Evolutionary conservation across 202 grass and related monocot species (phyloP).

Genomic region (Digitaria exilis): DNA sequence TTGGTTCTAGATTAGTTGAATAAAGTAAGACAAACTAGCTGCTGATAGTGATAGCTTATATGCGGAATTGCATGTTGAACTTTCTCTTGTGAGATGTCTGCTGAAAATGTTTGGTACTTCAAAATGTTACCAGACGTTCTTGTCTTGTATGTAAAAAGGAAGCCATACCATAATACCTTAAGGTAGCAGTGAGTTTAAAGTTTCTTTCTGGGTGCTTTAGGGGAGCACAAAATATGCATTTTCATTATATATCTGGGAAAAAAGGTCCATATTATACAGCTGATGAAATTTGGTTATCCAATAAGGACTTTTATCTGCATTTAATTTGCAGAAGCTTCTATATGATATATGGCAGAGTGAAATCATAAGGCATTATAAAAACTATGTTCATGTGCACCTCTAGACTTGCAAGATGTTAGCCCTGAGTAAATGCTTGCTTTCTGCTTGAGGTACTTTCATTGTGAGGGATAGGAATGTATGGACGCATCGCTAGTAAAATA

Average conservation of each 20-base stretch:
- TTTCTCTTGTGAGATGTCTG: not conserved
- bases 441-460: not conserved
- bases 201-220: conserved; percentile 33
- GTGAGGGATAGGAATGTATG: not conserved
- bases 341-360: not conserved
- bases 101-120: conserved; percentile 18
- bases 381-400: conserved; percentile 10
- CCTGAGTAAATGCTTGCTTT: not conserved
- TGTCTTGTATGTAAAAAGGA: conserved; percentile 25
- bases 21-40: conserved; percentile 30
- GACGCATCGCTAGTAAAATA: conserved; percentile 10
- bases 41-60: conserved; percentile 17
- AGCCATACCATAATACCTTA: conserved; percentile 3
- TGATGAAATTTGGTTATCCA: not conserved
- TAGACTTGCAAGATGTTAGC: conserved; percentile 11
- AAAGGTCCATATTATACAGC: conserved; percentile 1
- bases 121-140: not conserved
- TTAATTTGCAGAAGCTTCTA: conserved; percentile 2
- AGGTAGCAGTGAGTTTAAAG: conserved; percentile 18
- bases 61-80: conserved; percentile 9
- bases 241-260: conserved; percentile 14
- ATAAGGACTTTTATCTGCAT: not conserved
- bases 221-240: not conserved
- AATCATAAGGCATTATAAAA: not conserved
- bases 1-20: conserved; percentile 13